These are phyloP conservation scores for Acorus calamus DNA, from an alignment of 106 monocot species.

Conservation along the genomic window DNA sequence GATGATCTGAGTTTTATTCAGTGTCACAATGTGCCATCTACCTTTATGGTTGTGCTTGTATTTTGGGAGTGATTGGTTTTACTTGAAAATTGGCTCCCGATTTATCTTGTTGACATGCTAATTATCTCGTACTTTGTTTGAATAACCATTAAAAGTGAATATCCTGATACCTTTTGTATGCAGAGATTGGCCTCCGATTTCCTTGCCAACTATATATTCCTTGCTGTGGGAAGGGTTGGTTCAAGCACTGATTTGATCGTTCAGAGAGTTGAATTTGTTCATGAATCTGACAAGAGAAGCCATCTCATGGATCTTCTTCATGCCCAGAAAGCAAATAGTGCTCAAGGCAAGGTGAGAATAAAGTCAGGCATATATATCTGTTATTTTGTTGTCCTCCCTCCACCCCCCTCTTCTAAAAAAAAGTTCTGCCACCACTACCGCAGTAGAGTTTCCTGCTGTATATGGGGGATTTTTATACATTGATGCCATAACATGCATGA, in stretches of 20 bases:
- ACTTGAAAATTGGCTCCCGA: too few species aligned
- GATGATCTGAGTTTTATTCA: too few species aligned
- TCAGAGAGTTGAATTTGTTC: constrained; percentile 90
- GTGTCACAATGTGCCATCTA: too few species aligned
- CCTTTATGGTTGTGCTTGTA: too few species aligned
- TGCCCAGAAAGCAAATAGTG: constrained; percentile 77
- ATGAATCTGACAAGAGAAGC: constrained; percentile 79
- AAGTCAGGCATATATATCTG: too few species aligned
- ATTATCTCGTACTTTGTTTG: background rate
- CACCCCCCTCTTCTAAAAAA: too few species aligned
- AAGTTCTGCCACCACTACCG: too few species aligned
- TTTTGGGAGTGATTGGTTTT: too few species aligned
- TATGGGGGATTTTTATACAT: too few species aligned
- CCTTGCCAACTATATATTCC: constrained; percentile 74
- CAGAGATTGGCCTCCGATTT: constrained; percentile 95
- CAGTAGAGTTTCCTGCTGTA: too few species aligned
- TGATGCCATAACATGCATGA: background rate
- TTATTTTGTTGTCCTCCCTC: too few species aligned
- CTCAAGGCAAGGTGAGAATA: constrained; percentile 58
- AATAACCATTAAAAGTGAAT: background rate
- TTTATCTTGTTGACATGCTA: background rate
- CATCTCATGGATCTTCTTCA: constrained; percentile 93
- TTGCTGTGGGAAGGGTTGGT: constrained; percentile 94
- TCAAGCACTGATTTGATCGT: constrained; percentile 87
- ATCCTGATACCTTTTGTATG: constrained; percentile 1